phyloP scores from a whole-genome alignment of 441 rosid genomes.

The Populus hybrid region DNA sequence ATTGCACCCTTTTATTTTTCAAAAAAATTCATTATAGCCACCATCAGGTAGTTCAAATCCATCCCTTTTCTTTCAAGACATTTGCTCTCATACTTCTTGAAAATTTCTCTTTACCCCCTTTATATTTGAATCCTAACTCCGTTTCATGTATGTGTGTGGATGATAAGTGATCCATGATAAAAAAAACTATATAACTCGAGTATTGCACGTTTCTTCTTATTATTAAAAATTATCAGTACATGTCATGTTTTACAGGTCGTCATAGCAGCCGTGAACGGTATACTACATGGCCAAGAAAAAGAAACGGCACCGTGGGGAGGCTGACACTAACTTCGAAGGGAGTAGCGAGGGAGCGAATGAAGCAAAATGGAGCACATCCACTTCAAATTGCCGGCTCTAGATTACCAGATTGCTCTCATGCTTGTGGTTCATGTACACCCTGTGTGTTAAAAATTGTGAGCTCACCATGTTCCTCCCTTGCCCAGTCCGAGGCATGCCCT shows the following conservation, averaged over 20 bases:
- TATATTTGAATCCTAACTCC: too few species aligned
- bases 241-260: not conserved
- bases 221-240: too few species aligned
- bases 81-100: not conserved
- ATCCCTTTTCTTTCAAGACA: not conserved
- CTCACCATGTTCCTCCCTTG: not conserved
- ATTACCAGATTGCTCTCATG: not conserved
- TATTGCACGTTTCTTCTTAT: not conserved
- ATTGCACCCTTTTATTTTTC: not conserved
- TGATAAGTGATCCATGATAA: not conserved
- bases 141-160: too few species aligned
- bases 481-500: conserved; percentile 6
- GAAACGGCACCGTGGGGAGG: not conserved
- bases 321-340: not conserved
- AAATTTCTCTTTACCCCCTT: too few species aligned
- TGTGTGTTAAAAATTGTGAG: not conserved
- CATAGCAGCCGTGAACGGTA: not conserved
- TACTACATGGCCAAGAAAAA: not conserved
- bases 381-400: not conserved
- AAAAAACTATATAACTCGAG: too few species aligned
- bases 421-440: not conserved
- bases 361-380: not conserved
- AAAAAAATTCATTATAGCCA: not conserved
- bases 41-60: not conserved
- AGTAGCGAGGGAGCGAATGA: not conserved